A percentile compares a stretch with the other conserved stretches of the same genome.
phyloP scores from a whole-genome alignment of 768 basidiomycete species.

The Rhizopogon salebrosus region DNA sequence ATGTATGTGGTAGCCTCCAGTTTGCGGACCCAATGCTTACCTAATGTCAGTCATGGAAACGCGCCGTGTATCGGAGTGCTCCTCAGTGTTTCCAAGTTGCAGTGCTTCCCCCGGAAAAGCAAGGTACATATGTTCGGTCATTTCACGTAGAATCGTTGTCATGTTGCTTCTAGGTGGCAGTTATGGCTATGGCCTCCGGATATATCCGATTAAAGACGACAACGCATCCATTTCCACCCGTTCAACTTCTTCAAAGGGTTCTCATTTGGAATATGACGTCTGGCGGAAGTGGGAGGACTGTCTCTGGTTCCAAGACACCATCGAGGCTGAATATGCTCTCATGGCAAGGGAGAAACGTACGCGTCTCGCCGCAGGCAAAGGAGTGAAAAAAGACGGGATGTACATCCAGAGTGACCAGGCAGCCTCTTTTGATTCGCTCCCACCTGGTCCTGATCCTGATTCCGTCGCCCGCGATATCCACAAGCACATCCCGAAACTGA shows the following conservation, averaged over 20 bases:
- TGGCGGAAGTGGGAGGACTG: constrained; percentile 85
- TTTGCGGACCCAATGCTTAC: background rate
- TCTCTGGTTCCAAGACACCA: constrained; percentile 63
- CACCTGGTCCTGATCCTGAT: constrained; percentile 75
- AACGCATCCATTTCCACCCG: constrained; percentile 21
- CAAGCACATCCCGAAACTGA: constrained; percentile 56
- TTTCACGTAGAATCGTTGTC: background rate
- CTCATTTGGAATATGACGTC: constrained; percentile 56
- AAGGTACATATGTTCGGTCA: constrained; percentile 38
- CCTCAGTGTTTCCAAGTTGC: constrained; percentile 58
- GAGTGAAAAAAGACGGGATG: constrained; percentile 65
- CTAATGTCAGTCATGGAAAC: constrained; percentile 46
- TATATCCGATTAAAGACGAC: constrained; percentile 39
- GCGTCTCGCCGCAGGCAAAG: constrained; percentile 67
- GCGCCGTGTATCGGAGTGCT: constrained; percentile 54
- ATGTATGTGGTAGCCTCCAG: constrained; percentile 16
- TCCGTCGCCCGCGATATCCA: constrained; percentile 70
- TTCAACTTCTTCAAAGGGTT: constrained; percentile 24
- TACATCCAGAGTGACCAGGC: constrained; percentile 68
- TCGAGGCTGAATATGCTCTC: constrained; percentile 61
- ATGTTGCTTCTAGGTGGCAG: constrained; percentile 36
- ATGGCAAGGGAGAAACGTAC: constrained; percentile 63
- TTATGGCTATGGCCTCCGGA: constrained; percentile 58
- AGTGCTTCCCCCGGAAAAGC: constrained; percentile 52
- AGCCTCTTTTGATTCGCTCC: constrained; percentile 81